A percentile compares a stretch with the other conserved stretches of the same genome.
Conservation (phyloP, 2,329 filamentous ascomycete genomes). For the Calonectria pseudoturangicola region DNA sequence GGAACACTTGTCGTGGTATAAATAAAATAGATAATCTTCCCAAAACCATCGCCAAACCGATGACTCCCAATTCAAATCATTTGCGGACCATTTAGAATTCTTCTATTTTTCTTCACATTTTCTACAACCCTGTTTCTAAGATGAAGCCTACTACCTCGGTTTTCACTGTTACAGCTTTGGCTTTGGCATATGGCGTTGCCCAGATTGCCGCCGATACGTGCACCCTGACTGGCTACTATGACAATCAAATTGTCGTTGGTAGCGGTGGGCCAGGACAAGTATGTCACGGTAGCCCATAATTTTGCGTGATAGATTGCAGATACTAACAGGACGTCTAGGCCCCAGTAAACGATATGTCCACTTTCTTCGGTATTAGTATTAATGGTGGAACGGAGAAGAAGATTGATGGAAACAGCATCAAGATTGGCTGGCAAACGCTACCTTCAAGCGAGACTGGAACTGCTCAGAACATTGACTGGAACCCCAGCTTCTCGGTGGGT, state of each 20-base stretch:
- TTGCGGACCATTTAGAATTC: not conserved
- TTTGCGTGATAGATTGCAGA: no score
- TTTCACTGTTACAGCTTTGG: not conserved
- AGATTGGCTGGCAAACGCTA: not conserved
- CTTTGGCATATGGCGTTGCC: no score
- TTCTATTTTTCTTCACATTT: no score
- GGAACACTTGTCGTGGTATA: no score
- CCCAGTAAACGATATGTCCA: not conserved
- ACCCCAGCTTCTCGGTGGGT: not conserved
- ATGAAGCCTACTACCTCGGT: not conserved
- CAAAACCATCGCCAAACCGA: no score
- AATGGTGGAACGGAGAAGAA: conserved; percentile 3
- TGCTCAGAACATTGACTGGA: conserved; percentile 17
- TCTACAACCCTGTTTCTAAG: not conserved
- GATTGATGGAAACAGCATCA: conserved; percentile 12
- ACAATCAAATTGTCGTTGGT: conserved; percentile 6
- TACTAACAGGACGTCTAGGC: not conserved
- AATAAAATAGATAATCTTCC: no score
- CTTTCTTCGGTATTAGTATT: not conserved
- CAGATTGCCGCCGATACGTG: not conserved
- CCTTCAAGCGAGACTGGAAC: not conserved
- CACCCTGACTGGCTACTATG: conserved; percentile 2
- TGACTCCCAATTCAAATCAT: not conserved
- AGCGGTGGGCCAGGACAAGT: not conserved
- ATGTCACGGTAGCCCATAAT: not conserved